Evolutionary conservation across 1,139 yeast genomes (phyloP).

Genomic region (Protomyces arabidopsidicola): DNA sequence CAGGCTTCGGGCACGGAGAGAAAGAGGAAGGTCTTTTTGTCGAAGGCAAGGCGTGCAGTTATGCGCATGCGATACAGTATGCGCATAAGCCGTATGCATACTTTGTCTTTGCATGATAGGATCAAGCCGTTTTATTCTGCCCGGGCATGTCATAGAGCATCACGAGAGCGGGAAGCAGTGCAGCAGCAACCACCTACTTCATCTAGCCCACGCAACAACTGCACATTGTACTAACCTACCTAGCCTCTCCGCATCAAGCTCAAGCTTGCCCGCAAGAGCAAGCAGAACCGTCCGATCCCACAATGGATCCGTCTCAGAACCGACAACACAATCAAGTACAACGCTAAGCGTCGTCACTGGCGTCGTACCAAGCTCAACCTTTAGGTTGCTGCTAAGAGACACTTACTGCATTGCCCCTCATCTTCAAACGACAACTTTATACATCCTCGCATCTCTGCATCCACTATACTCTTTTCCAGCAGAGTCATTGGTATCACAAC

Average conservation of each 20-base stretch:
- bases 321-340: conserved; percentile 73
- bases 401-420: not conserved
- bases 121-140: no score
- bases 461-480: not conserved
- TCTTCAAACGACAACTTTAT: not conserved
- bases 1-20: no score
- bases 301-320: conserved; percentile 99
- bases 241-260: conserved; percentile 97
- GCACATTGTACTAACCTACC: conserved; percentile 11
- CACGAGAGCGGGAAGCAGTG: no score
- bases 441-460: conserved; percentile 3
- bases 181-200: no score
- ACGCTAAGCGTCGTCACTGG: conserved; percentile 70
- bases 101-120: no score
- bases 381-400: conserved; percentile 49
- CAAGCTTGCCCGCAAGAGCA: conserved; percentile 98
- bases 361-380: conserved; percentile 99
- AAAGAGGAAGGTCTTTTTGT: no score
- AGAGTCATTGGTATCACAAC: not conserved
- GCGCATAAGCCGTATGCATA: no score
- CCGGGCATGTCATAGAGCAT: no score
- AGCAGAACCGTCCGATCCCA: conserved; percentile 99
- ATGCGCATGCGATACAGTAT: no score
- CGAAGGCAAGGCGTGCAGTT: no score
- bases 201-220: not conserved